Percentiles rank a stretch among this genome's conserved stretches.
Evolutionary conservation across 1,284 basidiomycete species (phyloP).

Genomic region (Exobasidium rhododendri): DNA sequence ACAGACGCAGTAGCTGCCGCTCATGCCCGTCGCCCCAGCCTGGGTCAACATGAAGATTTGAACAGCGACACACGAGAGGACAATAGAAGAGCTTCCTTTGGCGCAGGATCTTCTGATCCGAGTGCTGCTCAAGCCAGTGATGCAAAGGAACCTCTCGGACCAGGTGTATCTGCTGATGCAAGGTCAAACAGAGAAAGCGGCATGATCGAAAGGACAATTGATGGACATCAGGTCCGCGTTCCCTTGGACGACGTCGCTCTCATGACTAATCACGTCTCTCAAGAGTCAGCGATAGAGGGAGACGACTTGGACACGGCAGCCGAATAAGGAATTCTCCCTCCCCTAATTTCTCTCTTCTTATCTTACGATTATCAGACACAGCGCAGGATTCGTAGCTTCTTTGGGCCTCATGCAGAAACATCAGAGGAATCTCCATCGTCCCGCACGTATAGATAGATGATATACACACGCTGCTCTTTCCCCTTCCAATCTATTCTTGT

Average conservation of each 20-base stretch:
- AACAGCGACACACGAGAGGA: neutral
- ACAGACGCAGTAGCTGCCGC: constrained; percentile 22
- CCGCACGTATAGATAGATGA: too few relatives aligned
- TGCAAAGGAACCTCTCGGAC: constrained; percentile 32
- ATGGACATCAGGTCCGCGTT: constrained; percentile 42
- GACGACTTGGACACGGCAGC: too few relatives aligned
- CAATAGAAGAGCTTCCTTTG: constrained; percentile 4
- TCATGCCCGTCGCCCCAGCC: constrained; percentile 31
- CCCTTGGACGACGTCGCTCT: constrained; percentile 51
- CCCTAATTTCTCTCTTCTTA: too few relatives aligned
- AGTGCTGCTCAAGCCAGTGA: constrained; percentile 20
- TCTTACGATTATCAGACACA: too few relatives aligned
- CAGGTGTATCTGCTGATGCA: constrained; percentile 30
- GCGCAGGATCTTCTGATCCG: constrained; percentile 14
- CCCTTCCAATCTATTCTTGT: too few relatives aligned
- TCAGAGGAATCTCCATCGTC: too few relatives aligned
- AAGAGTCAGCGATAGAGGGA: neutral
- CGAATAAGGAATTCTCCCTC: too few relatives aligned
- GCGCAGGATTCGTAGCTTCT: too few relatives aligned
- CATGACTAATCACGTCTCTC: neutral
- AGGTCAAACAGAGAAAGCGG: constrained; percentile 29
- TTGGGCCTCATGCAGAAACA: too few relatives aligned
- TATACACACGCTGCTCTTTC: too few relatives aligned
- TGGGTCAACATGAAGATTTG: constrained; percentile 26
- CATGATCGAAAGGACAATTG: constrained; percentile 41